Base-by-base conservation (phyloP, 202 grass and related monocot species). In the Hordeum pubiflorum region DNA sequence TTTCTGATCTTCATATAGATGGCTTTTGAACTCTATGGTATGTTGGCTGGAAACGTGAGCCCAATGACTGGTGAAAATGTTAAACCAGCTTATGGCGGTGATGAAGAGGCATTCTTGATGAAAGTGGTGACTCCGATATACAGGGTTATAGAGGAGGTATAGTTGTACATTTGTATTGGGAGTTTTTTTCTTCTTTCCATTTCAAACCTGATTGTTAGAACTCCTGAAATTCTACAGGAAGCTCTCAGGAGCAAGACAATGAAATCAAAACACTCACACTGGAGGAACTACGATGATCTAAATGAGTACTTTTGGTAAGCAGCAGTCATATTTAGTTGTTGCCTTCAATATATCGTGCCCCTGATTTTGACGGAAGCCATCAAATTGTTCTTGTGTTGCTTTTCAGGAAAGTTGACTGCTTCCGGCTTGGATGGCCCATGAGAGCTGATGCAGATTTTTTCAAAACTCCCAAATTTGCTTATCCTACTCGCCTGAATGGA, bases 281-380 rank as follows among this genome's bases (percentile, higher is more conserved):
- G 96, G 96, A 93, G 92, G 75, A 99, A 99, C 65, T 99, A 99
- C 68, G 95, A 98, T 87, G 95, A 98, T 95, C 82, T 98, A 13
- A 98, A 98, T 85, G 95, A 98, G 40, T 98, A 95, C 83, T 99
- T 98, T 71, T 99, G 96, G 95, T 97, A 83, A 66, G 81, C 0
- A 17, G 46, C 14, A 40, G 39, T 56, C 21, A 11, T 58, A 78
- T 75, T 58, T 54, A 46, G 32, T 70, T 55, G 11, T n/a, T 88
- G 5, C 36, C 58, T 66, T 67, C n/a, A 9, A 8, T 56, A 67
- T 83, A 26, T 76, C 77, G 41, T 29, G 50, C 71, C 55, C 58
- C n/a, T 33, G 13, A 14, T 67, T 82, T 84, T 78, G 23, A 57
- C 27, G 4, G 80, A 85, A 76, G 46, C 6, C 24, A 67, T 75